Evolutionary conservation across 257 asterid genomes (phyloP).

Genomic region (Solanum chmielewskii): DNA sequence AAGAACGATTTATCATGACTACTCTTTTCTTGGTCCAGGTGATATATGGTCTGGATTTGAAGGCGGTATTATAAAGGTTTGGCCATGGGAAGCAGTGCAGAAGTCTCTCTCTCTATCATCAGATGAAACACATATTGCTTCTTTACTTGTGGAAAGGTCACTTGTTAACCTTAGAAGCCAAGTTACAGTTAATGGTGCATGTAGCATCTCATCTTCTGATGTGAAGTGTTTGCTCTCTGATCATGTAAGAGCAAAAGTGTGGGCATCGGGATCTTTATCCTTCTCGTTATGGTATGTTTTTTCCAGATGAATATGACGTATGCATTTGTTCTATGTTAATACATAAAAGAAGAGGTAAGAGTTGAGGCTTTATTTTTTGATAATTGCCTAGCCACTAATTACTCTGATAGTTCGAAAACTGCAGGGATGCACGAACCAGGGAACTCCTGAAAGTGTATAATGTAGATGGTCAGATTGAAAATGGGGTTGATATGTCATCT

Average conservation of each 20-base stretch:
- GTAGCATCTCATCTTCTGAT: slow-evolving; percentile 80
- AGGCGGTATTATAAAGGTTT: slow-evolving; percentile 60
- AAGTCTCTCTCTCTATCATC: slow-evolving; percentile 65
- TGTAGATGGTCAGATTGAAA: slow-evolving; percentile 80
- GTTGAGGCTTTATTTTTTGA: neutral
- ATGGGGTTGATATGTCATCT: slow-evolving; percentile 47
- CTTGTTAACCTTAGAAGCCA: slow-evolving; percentile 68
- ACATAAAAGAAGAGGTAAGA: neutral
- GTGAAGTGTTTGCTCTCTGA: slow-evolving; percentile 68
- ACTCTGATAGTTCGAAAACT: slow-evolving; percentile 3
- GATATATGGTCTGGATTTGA: slow-evolving; percentile 96
- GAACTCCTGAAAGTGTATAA: slow-evolving; percentile 78
- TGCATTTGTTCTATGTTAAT: neutral
- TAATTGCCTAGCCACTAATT: neutral
- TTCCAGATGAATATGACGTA: neutral
- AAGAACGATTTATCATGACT: neutral
- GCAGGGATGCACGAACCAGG: slow-evolving; percentile 91
- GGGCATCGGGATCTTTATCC: slow-evolving; percentile 74
- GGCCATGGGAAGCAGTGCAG: slow-evolving; percentile 88
- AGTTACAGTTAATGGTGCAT: slow-evolving; percentile 75
- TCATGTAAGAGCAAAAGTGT: slow-evolving; percentile 50
- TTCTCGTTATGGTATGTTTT: slow-evolving; percentile 68
- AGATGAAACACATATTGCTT: slow-evolving; percentile 82
- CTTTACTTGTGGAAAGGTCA: slow-evolving; percentile 77
- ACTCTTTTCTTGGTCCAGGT: slow-evolving; percentile 30